Percentiles rank a stretch among this genome's conserved stretches.
Conservation (phyloP, 225 moss, liverwort and hornwort genomes). For the Rhytidiadelphus loreus region DNA sequence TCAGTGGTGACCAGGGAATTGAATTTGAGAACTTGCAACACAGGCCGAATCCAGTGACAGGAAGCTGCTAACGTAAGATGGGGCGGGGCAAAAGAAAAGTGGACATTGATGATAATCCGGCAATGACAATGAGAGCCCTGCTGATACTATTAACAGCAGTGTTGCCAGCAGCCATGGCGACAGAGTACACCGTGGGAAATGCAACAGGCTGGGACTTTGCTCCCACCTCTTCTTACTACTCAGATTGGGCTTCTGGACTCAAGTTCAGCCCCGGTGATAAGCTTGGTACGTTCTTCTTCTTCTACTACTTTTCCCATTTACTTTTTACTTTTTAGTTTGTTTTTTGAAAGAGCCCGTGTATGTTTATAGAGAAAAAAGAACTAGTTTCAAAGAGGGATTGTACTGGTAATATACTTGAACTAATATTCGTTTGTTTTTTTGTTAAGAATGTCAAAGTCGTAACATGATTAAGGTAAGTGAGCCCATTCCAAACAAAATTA, state of each 20-base stretch:
- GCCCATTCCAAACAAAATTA: too few relatives aligned
- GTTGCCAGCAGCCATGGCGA: background rate
- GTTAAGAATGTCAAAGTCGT: background rate
- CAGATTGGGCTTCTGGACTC: slow-evolving; percentile 14
- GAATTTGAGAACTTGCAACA: background rate
- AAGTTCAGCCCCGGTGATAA: slow-evolving; percentile 23
- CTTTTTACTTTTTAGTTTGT: too few relatives aligned
- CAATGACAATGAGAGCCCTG: background rate
- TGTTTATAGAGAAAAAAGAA: background rate
- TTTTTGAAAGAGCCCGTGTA: background rate
- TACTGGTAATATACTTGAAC: background rate
- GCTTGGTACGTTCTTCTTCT: background rate
- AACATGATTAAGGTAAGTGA: background rate
- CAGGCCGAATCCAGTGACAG: background rate
- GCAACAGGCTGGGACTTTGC: slow-evolving; percentile 28
- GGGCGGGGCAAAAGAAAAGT: background rate
- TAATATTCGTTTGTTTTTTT: background rate
- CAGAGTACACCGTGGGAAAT: slow-evolving; percentile 15
- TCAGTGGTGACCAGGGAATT: background rate
- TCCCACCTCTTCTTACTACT: slow-evolving; percentile 11
- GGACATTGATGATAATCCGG: background rate
- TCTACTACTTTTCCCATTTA: fast-evolving
- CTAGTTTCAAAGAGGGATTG: background rate
- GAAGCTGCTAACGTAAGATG: background rate
- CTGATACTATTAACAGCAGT: background rate